Percentiles rank a stretch among this genome's conserved stretches.
Evolutionary conservation across 2,329 filamentous ascomycete genomes (phyloP).

Genomic region (Trichoderma harzianum): DNA sequence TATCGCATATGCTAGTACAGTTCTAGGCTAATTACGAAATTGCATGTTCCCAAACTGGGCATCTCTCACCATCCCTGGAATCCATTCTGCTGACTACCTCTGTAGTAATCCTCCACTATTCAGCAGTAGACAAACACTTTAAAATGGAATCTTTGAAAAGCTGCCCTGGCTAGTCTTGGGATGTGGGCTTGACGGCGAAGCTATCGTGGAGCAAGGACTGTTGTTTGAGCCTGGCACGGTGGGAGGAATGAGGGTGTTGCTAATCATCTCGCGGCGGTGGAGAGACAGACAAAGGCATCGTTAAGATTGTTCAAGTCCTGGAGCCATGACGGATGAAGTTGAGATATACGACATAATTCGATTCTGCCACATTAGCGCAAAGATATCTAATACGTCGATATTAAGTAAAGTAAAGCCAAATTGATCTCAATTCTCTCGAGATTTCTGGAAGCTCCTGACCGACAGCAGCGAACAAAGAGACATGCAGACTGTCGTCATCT

Average conservation of each 20-base stretch:
- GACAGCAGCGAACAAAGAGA: background rate
- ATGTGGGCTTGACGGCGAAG: background rate
- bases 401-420: background rate
- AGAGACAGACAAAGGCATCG: background rate
- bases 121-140: background rate
- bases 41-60: background rate
- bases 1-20: background rate
- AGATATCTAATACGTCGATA: too few species aligned
- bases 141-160: background rate
- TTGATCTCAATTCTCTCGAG: background rate
- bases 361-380: background rate
- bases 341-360: background rate
- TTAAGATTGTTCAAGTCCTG: background rate
- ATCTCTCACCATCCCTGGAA: background rate
- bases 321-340: background rate
- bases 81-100: background rate
- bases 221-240: background rate
- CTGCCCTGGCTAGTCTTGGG: background rate
- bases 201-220: background rate
- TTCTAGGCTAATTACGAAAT: background rate
- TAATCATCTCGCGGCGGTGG: background rate
- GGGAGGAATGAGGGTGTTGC: background rate
- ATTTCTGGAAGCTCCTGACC: background rate
- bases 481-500: background rate
- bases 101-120: background rate